phyloP scores from a whole-genome alignment of 768 basidiomycete species.

The Naganishia vishniacii region DNA sequence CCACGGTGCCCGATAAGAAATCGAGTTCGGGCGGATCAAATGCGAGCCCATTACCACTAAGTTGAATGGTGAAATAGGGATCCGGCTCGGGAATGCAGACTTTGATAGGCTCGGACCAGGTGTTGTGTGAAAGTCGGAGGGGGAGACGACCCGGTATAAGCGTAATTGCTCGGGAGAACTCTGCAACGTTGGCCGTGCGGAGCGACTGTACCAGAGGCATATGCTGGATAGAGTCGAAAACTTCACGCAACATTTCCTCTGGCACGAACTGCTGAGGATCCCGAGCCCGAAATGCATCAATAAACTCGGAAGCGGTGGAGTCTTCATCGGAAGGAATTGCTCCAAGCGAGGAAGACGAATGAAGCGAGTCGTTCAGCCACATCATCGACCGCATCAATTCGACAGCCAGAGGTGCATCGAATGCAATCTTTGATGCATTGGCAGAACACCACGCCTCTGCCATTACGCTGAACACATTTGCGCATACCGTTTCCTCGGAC shows the following conservation, averaged over 20 bases:
- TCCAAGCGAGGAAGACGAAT: conserved; percentile 49
- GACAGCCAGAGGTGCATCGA: conserved; percentile 52
- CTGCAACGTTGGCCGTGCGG: conserved; percentile 18
- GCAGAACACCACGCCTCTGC: conserved; percentile 85
- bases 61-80: conserved; percentile 70
- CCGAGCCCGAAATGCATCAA: conserved; percentile 71
- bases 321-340: conserved; percentile 41
- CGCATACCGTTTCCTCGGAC: conserved; percentile 53
- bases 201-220: conserved; percentile 64
- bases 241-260: conserved; percentile 67
- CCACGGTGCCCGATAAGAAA: conserved; percentile 71
- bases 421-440: conserved; percentile 70
- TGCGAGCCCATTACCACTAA: conserved; percentile 77
- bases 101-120: conserved; percentile 80
- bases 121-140: conserved; percentile 72
- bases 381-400: conserved; percentile 41
- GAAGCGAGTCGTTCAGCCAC: conserved; percentile 81
- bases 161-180: conserved; percentile 53
- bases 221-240: conserved; percentile 69
- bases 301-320: conserved; percentile 70
- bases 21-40: conserved; percentile 81
- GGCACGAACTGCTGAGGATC: conserved; percentile 67
- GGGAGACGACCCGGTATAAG: conserved; percentile 60
- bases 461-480: conserved; percentile 75
- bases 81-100: conserved; percentile 81